Evolutionary conservation across 192 early-diverging fungal species (phyloP).

Genomic region (Coemansia sp.): DNA sequence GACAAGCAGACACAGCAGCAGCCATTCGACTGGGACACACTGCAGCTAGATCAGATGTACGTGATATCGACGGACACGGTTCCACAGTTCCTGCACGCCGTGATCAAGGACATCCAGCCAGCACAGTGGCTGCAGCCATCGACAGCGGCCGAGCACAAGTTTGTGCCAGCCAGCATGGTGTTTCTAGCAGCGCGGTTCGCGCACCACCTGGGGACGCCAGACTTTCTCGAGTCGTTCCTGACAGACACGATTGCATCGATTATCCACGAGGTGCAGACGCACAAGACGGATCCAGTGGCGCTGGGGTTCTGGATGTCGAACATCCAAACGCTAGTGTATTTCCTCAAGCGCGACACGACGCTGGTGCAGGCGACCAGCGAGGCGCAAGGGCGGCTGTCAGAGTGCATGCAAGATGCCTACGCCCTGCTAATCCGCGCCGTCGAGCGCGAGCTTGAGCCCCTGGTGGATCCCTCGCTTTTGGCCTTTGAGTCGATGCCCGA

Average conservation of each 20-base stretch:
- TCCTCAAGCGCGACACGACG: conserved; percentile 82
- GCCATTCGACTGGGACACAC: conserved; percentile 78
- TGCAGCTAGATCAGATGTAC: conserved; percentile 93
- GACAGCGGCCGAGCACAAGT: conserved; percentile 55
- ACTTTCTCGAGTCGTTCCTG: conserved; percentile 74
- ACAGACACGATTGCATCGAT: conserved; percentile 62
- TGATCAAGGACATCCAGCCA: conserved; percentile 70
- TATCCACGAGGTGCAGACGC: conserved; percentile 51
- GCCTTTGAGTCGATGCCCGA: conserved; percentile 73
- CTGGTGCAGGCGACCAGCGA: conserved; percentile 71
- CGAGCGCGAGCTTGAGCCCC: conserved; percentile 65
- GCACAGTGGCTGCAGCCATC: conserved; percentile 54
- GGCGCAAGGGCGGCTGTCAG: conserved; percentile 78
- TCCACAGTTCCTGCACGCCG: conserved; percentile 71
- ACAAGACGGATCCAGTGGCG: conserved; percentile 61
- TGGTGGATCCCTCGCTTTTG: conserved; percentile 69
- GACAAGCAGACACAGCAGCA: conserved; percentile 29
- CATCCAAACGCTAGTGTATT: conserved; percentile 79
- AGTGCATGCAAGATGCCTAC: conserved; percentile 77
- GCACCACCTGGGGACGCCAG: conserved; percentile 73
- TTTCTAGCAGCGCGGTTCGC: conserved; percentile 90
- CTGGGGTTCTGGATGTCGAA: conserved; percentile 89
- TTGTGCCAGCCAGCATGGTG: conserved; percentile 83
- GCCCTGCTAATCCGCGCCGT: conserved; percentile 66
- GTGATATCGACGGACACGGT: conserved; percentile 82